Percentiles rank a stretch among this genome's conserved stretches.
Evolutionary conservation across 495 filamentous ascomycete species (phyloP).

Genomic region (Elasticomyces elasticus): DNA sequence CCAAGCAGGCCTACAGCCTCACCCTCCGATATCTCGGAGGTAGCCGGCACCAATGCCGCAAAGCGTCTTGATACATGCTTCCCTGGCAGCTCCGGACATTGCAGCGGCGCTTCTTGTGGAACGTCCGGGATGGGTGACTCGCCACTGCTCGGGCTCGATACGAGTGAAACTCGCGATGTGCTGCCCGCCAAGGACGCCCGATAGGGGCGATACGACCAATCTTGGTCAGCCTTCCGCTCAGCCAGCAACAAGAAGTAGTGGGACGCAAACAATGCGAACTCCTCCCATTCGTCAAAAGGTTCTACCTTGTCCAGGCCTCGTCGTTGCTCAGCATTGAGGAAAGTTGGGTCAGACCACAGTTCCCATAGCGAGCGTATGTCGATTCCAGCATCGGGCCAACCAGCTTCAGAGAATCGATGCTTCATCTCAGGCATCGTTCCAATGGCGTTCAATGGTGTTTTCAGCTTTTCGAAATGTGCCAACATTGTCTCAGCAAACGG

Average conservation of each 20-base stretch:
- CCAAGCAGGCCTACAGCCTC: constrained; percentile 42
- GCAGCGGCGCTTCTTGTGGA: constrained; percentile 22
- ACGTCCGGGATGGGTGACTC: constrained; percentile 38
- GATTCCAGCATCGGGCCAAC: constrained; percentile 47
- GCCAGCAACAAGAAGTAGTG: constrained; percentile 82
- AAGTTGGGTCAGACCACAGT: constrained; percentile 60
- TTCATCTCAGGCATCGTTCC: constrained; percentile 51
- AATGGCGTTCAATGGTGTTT: constrained; percentile 64
- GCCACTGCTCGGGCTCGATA: neutral
- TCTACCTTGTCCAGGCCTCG: constrained; percentile 55
- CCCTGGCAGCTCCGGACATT: constrained; percentile 13
- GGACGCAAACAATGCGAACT: constrained; percentile 73
- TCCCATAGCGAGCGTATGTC: constrained; percentile 61
- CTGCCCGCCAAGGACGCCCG: constrained; percentile 12
- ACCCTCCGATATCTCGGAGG: constrained; percentile 14
- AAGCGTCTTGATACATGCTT: constrained; percentile 8
- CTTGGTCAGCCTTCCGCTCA: constrained; percentile 14
- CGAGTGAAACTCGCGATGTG: constrained; percentile 7
- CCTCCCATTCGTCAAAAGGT: constrained; percentile 93
- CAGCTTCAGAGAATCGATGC: constrained; percentile 51
- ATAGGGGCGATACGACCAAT: constrained; percentile 6
- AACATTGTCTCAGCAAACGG: constrained; percentile 87
- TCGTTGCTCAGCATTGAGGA: constrained; percentile 48
- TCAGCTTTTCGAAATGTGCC: constrained; percentile 68
- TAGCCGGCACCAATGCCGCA: constrained; percentile 17